Evolutionary conservation across 352 stramenopile species (phyloP), one percentile per base, ranked within the genome.

Genomic region (Phytophthora ramorum): DNA sequence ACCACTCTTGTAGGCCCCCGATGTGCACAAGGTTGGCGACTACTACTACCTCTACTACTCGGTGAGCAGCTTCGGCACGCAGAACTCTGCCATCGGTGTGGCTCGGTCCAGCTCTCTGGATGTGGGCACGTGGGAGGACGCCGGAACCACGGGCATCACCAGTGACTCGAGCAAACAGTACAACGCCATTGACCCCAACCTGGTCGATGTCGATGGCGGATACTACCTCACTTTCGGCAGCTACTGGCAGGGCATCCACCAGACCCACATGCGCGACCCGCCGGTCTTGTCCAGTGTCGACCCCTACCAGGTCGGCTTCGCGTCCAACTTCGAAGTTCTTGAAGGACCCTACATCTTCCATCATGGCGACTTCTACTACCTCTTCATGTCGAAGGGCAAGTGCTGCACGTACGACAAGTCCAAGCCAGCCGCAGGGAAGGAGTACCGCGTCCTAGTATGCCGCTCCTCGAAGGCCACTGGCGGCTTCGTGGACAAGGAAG

Each of bases 11-110:
- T 24, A 76, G 58, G 76, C 76, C 1, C 76, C 75, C 0, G 73
- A 81, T 32, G 73, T 87, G n/a, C 56, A 59, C 22, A 71, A 81
- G 37, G 52, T 83, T 7, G 75, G 68, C n/a, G 64, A 80, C 57
- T 73, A 58, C 38, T 88, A 82, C 76, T 88, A 88, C 51, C 49
- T 85, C 10, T 81, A 85, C 70, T 88, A 85, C 63, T 71, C 75
- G 12, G 79, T 88, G 35, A 83, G 76, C 46, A 72, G 64, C 22
- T 81, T 87, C 34, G 71, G 76, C 4, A 63, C 63, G 7, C 71
- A 88, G 60, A 74, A 57, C 32, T 85, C 77, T 12, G 77, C 74
- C 14, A 75, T 85, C 19, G 77, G 77, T 13, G 51, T 81, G 4
- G 66, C 77, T 9, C 71, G 62, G 3, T 85, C 74, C 3, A 67